Base-by-base conservation (phyloP, 2,329 filamentous ascomycete species). In the Fusarium multiceps region DNA sequence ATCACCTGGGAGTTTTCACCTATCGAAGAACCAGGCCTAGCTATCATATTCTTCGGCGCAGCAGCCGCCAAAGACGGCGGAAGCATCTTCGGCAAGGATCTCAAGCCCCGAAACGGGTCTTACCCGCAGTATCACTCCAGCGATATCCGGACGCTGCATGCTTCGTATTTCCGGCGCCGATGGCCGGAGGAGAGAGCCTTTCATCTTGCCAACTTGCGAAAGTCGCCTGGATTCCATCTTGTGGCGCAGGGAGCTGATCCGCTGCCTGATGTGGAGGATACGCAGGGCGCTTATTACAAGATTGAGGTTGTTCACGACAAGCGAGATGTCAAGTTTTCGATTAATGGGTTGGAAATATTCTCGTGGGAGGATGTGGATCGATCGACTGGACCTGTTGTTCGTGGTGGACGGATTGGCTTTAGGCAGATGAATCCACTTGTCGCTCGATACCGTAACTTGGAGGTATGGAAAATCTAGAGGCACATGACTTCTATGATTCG, bases 41-140 rank as follows among this genome's bases (percentile, higher is more conserved):
- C 72, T 12, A 74, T 74, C 32, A 68, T 74, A 11, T 74, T 74
- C 57, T 72, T 74, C 12, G 72, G 72, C n/a, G 69, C 72, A 9
- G 53, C 57, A 4, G 57, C 72, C 1, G 59, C 66, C 14, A 40
- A 43, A 1, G 59, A 47, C 7, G 72, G 72, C 6, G 30, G 30
- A 32, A 74, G 72, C 32, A 74, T 74, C 27, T 74, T 74, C 43
- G 69, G 68, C 30, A 56, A 68, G 18, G 56, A 34, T 20, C 59
- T 74, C 6, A 56, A 60, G 0, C 69, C 72, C 1, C 68, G 72
- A 25, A 74, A 74, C 8, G 72, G 72, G 0, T 68, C 72, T 7
- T 74, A 74, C 49, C 58, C 72, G 3, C 72, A 74, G 11, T 74
- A 74, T 20, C 72, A 74, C 53, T 74, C 72, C 0, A 47, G 72